Conservation (phyloP, 257 asterid species). For the Prunella vulgaris region DNA sequence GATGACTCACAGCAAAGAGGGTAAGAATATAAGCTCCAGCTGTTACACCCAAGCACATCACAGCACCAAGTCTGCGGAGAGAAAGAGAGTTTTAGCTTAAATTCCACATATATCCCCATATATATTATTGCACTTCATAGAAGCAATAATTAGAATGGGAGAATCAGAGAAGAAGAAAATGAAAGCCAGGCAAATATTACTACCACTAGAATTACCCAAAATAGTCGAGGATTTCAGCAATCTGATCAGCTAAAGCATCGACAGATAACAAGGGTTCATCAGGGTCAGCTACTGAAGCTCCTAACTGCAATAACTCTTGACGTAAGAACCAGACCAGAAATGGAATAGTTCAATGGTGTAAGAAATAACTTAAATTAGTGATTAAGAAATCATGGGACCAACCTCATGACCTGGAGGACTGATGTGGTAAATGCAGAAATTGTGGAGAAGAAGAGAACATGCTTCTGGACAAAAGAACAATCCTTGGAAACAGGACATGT, state of each 20-base stretch:
- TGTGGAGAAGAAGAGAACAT: conserved; percentile 65
- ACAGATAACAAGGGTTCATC: conserved; percentile 55
- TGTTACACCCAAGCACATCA: conserved; percentile 93
- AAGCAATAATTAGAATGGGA: not conserved
- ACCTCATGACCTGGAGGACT: conserved; percentile 86
- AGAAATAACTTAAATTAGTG: not conserved
- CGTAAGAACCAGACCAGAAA: conserved; percentile 29
- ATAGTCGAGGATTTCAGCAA: conserved; percentile 67
- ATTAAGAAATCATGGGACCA: conserved; percentile 21
- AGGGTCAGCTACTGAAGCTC: conserved; percentile 51
- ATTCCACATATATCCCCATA: not conserved
- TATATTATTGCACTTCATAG: not conserved
- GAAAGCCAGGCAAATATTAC: not conserved
- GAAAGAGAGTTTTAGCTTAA: conserved; percentile 20
- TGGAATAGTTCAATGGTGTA: not conserved
- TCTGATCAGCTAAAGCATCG: conserved; percentile 78
- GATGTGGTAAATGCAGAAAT: conserved; percentile 72
- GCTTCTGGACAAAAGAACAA: conserved; percentile 65
- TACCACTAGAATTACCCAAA: conserved; percentile 49
- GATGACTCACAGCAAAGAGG: conserved; percentile 74
- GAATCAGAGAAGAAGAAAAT: not conserved
- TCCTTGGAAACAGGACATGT: conserved; percentile 71
- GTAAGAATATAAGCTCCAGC: conserved; percentile 97
- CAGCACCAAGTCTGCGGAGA: conserved; percentile 71
- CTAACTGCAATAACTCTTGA: conserved; percentile 57